Evolutionary conservation across 306 rosid genomes (phyloP), one percentile per base, ranked within the genome.

Genomic region (Chamaecrista fasciculata): DNA sequence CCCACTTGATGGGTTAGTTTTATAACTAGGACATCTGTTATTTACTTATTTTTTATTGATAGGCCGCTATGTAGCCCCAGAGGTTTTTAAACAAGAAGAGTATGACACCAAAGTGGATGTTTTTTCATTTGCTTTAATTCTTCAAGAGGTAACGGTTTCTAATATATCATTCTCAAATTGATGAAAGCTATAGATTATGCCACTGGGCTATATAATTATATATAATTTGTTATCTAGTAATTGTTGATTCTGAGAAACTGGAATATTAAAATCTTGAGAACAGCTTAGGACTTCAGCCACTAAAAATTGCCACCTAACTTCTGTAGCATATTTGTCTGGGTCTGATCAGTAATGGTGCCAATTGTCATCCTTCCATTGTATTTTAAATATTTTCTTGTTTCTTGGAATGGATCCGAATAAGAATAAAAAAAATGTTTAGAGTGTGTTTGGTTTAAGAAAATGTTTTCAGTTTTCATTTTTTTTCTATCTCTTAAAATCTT

Each of bases 81-180:
- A 93, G 82, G 98, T 88, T 84, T 93, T 75, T 73, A 85, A 60
- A 65, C 80, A 73, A 15, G 88, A 80, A 73, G 96, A 87, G 80
- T 94, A 90, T 72, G 98, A 78, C 73, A 94, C 97, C n/a, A 94
- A 94, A 86, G 96, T 90, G 72, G 98, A 94, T 75, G 95, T 94
- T 7, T 93, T 86, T 86, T 90, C 97, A 37, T 94, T 94, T 79
- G 95, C 96, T 47, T 76, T 90, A 74, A 90, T 94, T 77, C 79
- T 94, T 60, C 97, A 90, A 85, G 97, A 90, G 98, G 97, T 90
- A 90, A 73, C 25, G 39, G 31, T 58, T 70, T 72, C 57, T 66
- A 21, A 39, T 56, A 8, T 37, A 70, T 55, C 18, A 43, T 31
- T 65, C 25, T 19, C 66, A 36, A 56, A 48, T 56, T 50, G 66